phyloP scores from a whole-genome alignment of 2,329 filamentous ascomycete species.

The Drechmeria coniospora region DNA sequence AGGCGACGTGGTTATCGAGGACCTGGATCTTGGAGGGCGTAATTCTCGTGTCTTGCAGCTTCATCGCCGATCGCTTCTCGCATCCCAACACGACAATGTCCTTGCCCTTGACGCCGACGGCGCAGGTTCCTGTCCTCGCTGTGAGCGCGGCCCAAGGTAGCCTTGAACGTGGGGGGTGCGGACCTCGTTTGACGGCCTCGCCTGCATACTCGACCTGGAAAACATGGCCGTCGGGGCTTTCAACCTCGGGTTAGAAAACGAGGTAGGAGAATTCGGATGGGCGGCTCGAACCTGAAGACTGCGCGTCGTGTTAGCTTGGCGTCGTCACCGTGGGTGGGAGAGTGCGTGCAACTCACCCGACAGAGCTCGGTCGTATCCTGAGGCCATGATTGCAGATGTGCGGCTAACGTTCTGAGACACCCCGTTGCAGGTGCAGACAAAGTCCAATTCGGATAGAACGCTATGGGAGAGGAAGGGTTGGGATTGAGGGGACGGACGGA shows the following conservation, averaged over 20 bases:
- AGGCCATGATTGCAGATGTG: constrained; percentile 45
- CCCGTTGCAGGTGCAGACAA: too few species aligned
- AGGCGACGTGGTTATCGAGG: constrained; percentile 87
- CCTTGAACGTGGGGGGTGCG: constrained; percentile 5
- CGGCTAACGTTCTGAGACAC: too few species aligned
- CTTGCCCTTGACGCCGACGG: constrained; percentile 88
- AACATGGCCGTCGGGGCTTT: constrained; percentile 94
- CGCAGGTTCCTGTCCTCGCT: constrained; percentile 63
- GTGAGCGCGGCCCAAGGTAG: constrained; percentile 5
- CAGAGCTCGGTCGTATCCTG: constrained; percentile 96
- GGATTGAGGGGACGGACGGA: constrained; percentile 1
- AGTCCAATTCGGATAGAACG: too few species aligned
- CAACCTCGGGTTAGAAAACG: constrained; percentile 27
- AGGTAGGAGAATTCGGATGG: not conserved
- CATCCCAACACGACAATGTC: constrained; percentile 94
- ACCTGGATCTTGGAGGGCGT: constrained; percentile 97
- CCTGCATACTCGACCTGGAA: constrained; percentile 99
- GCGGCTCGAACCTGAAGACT: constrained; percentile 63
- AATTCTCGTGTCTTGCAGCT: constrained; percentile 97
- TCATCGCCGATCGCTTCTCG: constrained; percentile 98
- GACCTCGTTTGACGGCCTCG: constrained; percentile 96
- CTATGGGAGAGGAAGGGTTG: constrained; percentile 3
- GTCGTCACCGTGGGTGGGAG: constrained; percentile 6
- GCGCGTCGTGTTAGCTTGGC: constrained; percentile 21
- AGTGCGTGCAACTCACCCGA: constrained; percentile 62